These are phyloP conservation scores for Casuarina glauca DNA, from an alignment of 306 rosid genomes.

Conservation along the genomic window DNA sequence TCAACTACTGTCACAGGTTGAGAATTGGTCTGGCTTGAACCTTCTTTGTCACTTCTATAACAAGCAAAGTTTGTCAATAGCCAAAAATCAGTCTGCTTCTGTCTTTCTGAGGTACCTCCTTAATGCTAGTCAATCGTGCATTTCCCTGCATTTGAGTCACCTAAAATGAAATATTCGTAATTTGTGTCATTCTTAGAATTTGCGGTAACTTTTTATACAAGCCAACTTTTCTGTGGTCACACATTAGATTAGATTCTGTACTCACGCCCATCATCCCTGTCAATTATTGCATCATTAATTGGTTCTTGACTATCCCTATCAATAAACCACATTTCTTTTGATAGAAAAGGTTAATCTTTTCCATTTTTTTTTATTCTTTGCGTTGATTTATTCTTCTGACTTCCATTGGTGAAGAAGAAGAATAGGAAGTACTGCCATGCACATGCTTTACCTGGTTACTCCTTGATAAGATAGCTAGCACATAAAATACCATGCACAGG, in stretches of 20 bases:
- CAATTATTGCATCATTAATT: neutral
- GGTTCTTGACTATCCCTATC: neutral
- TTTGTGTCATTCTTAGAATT: neutral
- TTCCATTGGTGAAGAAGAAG: neutral
- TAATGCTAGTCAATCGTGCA: conserved; percentile 18
- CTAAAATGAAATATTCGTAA: neutral
- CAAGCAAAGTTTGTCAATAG: conserved; percentile 55
- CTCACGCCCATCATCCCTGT: neutral
- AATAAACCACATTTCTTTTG: neutral
- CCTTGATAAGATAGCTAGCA: neutral
- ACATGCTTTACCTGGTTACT: neutral
- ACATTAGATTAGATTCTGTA: neutral
- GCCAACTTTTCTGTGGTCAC: neutral
- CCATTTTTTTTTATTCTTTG: neutral
- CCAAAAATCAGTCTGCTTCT: conserved; percentile 68
- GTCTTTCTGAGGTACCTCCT: conserved; percentile 62
- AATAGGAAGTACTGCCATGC: neutral
- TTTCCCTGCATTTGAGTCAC: conserved; percentile 8
- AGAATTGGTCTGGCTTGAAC: conserved; percentile 66
- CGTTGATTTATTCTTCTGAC: neutral
- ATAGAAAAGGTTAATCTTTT: neutral
- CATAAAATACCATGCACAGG: neutral
- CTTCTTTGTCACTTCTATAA: conserved; percentile 68
- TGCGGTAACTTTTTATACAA: neutral
- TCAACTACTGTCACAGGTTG: conserved; percentile 60